These are phyloP conservation scores for Amphichorda felina DNA, from an alignment of 2,329 filamentous ascomycete species.

Conservation along the genomic window DNA sequence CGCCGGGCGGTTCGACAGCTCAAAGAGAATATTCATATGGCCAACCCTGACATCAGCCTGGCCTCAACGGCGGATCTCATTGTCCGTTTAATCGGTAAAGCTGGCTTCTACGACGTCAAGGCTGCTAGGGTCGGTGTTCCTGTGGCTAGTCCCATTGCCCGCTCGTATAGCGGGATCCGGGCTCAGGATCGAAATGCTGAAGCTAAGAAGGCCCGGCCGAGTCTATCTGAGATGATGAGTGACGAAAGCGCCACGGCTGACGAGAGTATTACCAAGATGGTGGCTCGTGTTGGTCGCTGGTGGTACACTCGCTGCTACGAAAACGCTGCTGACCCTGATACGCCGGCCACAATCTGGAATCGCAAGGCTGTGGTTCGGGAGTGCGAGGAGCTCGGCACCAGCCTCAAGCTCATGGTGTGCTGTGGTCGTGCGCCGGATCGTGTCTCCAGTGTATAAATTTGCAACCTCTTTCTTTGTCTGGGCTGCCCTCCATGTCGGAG, in stretches of 20 bases:
- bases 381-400: constrained; percentile 77
- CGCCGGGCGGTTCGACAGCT: constrained; percentile 57
- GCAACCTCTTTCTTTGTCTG: neutral
- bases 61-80: constrained; percentile 48
- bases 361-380: constrained; percentile 67
- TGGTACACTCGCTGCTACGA: constrained; percentile 96
- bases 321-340: constrained; percentile 35
- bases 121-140: constrained; percentile 69
- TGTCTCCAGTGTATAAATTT: constrained; percentile 11
- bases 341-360: constrained; percentile 53
- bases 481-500: no score
- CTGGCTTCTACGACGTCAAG: constrained; percentile 62
- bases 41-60: constrained; percentile 48
- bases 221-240: constrained; percentile 60
- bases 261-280: constrained; percentile 82
- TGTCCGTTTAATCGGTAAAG: constrained; percentile 53
- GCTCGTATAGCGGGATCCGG: constrained; percentile 9
- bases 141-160: constrained; percentile 42
- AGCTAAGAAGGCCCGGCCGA: constrained; percentile 33
- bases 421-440: constrained; percentile 72
- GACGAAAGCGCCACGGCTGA: constrained; percentile 61
- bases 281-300: constrained; percentile 84
- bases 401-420: constrained; percentile 82
- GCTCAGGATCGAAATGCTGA: constrained; percentile 8
- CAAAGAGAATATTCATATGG: constrained; percentile 57